Evolutionary conservation across 2,329 filamentous ascomycete species (phyloP).

Genomic region (Colletotrichum gigasporum): DNA sequence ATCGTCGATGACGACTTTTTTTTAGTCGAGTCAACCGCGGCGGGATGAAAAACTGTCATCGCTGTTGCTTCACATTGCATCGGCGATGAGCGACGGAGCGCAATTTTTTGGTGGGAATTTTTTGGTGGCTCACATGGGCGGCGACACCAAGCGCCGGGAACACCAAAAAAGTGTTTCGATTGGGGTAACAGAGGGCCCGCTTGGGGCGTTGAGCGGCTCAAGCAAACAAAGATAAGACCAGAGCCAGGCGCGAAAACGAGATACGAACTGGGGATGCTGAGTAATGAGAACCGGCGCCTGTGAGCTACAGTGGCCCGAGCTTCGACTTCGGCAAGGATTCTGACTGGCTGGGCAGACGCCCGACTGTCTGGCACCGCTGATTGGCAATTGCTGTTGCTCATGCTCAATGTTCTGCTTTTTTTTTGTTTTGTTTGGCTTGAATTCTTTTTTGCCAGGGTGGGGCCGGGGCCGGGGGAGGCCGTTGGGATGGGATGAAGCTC

Average conservation of each 20-base stretch:
- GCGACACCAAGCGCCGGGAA: not conserved
- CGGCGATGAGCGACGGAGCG: conserved; percentile 8
- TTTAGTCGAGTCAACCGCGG: not conserved
- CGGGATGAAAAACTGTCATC: not conserved
- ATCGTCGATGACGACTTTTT: conserved; percentile 8
- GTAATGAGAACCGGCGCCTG: too few species aligned
- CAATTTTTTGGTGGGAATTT: not conserved
- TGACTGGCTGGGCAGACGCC: conserved; percentile 8
- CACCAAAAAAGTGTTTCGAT: conserved; percentile 18
- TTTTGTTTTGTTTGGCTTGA: too few species aligned
- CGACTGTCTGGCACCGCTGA: not conserved
- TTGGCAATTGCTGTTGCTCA: not conserved
- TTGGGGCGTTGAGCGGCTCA: conserved; percentile 13
- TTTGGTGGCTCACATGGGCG: not conserved
- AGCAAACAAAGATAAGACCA: not conserved
- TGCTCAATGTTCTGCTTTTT: not conserved
- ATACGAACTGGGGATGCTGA: too few species aligned
- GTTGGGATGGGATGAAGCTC: conserved; percentile 1
- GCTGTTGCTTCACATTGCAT: conserved; percentile 13
- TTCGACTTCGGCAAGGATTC: not conserved
- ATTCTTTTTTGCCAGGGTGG: not conserved
- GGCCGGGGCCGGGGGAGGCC: not conserved
- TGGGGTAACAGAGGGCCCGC: conserved; percentile 25
- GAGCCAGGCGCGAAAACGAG: not conserved
- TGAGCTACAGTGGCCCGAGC: conserved; percentile 2